Conservation (phyloP, 1,139 yeast species). For the Candida sojae region DNA sequence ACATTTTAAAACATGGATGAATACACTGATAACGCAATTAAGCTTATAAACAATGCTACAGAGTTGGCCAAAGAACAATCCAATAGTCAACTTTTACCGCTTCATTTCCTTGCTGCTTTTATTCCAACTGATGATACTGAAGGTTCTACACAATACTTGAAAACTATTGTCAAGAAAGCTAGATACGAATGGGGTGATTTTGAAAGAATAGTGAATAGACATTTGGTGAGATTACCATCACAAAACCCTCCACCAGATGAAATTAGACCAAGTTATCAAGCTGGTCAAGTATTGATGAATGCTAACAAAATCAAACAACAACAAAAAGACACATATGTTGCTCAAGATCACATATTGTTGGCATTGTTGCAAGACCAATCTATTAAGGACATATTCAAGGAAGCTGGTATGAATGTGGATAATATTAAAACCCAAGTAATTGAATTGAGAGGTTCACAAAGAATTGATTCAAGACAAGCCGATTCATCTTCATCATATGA, state of each 20-base stretch:
- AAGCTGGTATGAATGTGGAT: conserved; percentile 66
- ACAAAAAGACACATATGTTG: conserved; percentile 89
- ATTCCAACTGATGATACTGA: conserved; percentile 67
- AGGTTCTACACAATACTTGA: conserved; percentile 69
- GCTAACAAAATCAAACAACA: conserved; percentile 77
- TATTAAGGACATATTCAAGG: conserved; percentile 74
- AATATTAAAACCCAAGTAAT: conserved; percentile 79
- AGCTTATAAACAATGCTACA: conserved; percentile 75
- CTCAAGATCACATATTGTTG: conserved; percentile 88
- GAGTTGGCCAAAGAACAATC: conserved; percentile 82
- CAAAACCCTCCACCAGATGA: conserved; percentile 87
- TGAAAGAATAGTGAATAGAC: conserved; percentile 78
- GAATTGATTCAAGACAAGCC: conserved; percentile 92
- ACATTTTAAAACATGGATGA: conserved; percentile 45
- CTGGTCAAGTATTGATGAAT: conserved; percentile 68
- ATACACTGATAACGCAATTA: conserved; percentile 91
- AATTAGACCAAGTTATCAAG: conserved; percentile 65
- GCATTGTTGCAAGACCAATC: conserved; percentile 82
- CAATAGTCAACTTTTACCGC: conserved; percentile 79
- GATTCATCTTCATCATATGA: conserved; percentile 86
- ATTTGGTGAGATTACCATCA: conserved; percentile 80
- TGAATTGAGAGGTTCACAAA: conserved; percentile 84
- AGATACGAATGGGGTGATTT: conserved; percentile 84
- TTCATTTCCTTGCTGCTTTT: conserved; percentile 92
- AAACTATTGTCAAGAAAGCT: conserved; percentile 84